Percentiles rank a stretch among this genome's conserved stretches.
Evolutionary conservation across 495 filamentous ascomycete species (phyloP).

Genomic region (Aspergillus diversus): DNA sequence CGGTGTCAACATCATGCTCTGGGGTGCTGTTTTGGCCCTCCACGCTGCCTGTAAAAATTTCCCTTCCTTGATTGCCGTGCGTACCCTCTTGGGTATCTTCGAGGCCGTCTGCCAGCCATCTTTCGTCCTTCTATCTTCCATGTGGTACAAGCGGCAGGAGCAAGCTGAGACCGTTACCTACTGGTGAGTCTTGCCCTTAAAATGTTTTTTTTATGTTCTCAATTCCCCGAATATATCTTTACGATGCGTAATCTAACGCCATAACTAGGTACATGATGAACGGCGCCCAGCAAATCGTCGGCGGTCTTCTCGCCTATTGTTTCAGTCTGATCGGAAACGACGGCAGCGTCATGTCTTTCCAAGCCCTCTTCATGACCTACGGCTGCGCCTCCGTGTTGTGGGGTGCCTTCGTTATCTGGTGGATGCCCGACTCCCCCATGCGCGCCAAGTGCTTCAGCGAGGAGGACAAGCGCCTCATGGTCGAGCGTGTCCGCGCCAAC

Average conservation of each 20-base stretch:
- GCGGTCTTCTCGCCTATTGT: constrained; percentile 60
- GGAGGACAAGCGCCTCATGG: constrained; percentile 52
- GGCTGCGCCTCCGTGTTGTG: constrained; percentile 56
- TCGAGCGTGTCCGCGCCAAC: constrained; percentile 51
- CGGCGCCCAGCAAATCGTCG: constrained; percentile 59
- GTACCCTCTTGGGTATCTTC: constrained; percentile 68
- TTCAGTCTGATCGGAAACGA: constrained; percentile 55
- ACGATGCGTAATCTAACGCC: neutral
- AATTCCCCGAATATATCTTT: neutral
- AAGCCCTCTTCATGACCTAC: constrained; percentile 63
- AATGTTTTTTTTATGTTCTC: neutral
- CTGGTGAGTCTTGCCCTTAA: constrained; percentile 47
- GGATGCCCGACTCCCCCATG: constrained; percentile 55
- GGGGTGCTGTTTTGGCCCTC: constrained; percentile 60
- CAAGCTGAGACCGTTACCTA: constrained; percentile 67
- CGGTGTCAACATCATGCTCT: constrained; percentile 62
- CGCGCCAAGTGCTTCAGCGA: constrained; percentile 53
- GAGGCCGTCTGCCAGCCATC: constrained; percentile 68
- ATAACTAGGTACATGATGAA: constrained; percentile 65
- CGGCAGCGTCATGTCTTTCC: constrained; percentile 54
- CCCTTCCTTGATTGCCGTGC: constrained; percentile 55
- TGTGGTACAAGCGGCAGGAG: constrained; percentile 74
- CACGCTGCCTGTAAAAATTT: constrained; percentile 64
- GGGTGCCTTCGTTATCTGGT: constrained; percentile 51
- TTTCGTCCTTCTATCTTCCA: constrained; percentile 63